phyloP scores from a whole-genome alignment of 148 eudicot genomes.

The Amaranthus hypochondriacus region DNA sequence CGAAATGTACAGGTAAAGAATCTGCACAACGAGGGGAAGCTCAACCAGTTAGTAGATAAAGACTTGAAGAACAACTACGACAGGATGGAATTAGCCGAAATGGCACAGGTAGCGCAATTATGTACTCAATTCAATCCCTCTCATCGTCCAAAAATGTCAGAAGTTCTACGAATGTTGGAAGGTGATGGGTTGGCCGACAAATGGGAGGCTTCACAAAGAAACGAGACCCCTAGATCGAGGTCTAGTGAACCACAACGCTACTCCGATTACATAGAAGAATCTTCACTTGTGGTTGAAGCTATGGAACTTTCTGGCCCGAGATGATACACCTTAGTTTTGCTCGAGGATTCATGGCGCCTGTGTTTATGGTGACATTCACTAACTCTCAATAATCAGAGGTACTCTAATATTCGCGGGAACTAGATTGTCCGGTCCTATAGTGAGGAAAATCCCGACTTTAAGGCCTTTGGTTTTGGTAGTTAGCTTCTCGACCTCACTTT shows the following conservation, averaged over 20 bases:
- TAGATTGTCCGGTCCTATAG: neutral
- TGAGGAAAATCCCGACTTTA: neutral
- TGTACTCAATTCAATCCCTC: slow-evolving; percentile 80
- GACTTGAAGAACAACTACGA: slow-evolving; percentile 57
- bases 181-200: slow-evolving; percentile 82
- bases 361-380: neutral
- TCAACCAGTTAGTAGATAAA: slow-evolving; percentile 69
- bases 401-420: neutral
- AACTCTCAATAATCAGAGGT: neutral
- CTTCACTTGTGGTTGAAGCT: slow-evolving; percentile 77
- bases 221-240: slow-evolving; percentile 63
- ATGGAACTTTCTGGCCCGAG: slow-evolving; percentile 94
- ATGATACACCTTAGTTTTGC: slow-evolving; percentile 22
- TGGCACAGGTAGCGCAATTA: slow-evolving; percentile 78
- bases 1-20: slow-evolving; percentile 53
- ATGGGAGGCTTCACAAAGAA: slow-evolving; percentile 81
- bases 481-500: neutral
- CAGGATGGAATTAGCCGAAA: slow-evolving; percentile 69
- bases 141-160: slow-evolving; percentile 86
- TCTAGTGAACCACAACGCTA: slow-evolving; percentile 57
- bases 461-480: neutral
- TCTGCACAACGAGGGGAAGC: slow-evolving; percentile 78
- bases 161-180: slow-evolving; percentile 79
- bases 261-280: slow-evolving; percentile 83
- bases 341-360: neutral